A percentile compares a stretch with the other conserved stretches of the same genome.
Conservation (phyloP, 2,329 filamentous ascomycete species). For the Aspergillus jensenii region DNA sequence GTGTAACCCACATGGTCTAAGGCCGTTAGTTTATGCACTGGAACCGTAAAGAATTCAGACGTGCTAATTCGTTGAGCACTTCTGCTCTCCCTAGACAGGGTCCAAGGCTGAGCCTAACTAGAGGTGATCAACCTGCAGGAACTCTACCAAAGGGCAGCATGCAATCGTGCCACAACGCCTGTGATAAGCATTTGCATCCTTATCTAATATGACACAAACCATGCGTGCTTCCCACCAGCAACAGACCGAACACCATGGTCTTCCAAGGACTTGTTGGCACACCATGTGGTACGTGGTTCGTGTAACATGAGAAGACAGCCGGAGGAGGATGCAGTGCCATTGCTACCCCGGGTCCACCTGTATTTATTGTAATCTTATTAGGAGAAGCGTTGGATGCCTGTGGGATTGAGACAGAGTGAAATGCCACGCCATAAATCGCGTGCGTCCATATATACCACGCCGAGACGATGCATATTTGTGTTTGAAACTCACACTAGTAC, state of each 20-base stretch:
- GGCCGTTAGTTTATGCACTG: not conserved
- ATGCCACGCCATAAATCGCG: not conserved
- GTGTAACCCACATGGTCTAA: not conserved
- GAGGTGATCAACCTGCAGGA: constrained; percentile 6
- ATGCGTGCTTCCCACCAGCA: not conserved
- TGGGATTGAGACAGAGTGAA: not conserved
- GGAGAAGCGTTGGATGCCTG: not conserved
- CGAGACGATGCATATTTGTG: not conserved
- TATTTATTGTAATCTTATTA: not conserved
- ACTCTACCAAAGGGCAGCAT: not conserved
- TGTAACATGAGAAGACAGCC: constrained; percentile 13
- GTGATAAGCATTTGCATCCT: constrained; percentile 5
- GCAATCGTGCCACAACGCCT: not conserved
- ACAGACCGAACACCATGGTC: not conserved
- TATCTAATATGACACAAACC: constrained; percentile 3
- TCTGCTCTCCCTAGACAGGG: not conserved
- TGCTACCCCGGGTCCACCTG: constrained; percentile 13
- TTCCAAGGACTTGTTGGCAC: not conserved
- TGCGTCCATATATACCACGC: constrained; percentile 3
- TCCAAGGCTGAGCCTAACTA: not conserved
- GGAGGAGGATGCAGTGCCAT: constrained; percentile 3
- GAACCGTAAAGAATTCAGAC: not conserved
- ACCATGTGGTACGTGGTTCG: constrained; percentile 12
- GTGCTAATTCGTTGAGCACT: not conserved
- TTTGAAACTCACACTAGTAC: not conserved